These are phyloP conservation scores for Cercospora brassicicola DNA, from an alignment of 2,329 filamentous ascomycete species.

Conservation along the genomic window DNA sequence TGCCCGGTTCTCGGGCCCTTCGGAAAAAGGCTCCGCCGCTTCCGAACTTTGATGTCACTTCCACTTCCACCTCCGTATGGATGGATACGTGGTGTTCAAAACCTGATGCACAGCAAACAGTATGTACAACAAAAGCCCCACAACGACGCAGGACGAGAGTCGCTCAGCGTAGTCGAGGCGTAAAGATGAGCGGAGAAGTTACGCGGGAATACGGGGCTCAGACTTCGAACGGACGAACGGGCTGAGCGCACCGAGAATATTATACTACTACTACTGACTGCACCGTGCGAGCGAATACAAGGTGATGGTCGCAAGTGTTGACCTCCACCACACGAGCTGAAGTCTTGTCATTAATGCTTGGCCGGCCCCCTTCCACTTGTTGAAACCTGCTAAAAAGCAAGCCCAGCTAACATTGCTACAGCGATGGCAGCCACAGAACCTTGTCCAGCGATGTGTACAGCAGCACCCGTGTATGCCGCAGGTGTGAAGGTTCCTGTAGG, in stretches of 20 bases:
- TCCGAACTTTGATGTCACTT: not conserved
- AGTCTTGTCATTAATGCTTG: not conserved
- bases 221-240: not conserved
- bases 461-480: not conserved
- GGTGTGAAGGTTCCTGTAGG: not conserved
- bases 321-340: not conserved
- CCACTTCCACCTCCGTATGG: not conserved
- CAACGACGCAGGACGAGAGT: not conserved
- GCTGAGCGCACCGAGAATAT: not conserved
- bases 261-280: not conserved
- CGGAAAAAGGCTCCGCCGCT: not conserved
- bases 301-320: not conserved
- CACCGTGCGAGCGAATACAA: not conserved
- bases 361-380: not conserved
- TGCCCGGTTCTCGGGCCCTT: not conserved
- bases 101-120: not conserved
- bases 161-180: not conserved
- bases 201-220: not conserved
- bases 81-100: not conserved
- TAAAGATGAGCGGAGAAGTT: not conserved
- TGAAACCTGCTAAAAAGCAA: not conserved
- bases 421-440: not conserved
- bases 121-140: not conserved
- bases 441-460: not conserved
- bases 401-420: not conserved